These are phyloP conservation scores for Ustilago shanxiensis DNA, from an alignment of 1,284 basidiomycete species.

Conservation along the genomic window DNA sequence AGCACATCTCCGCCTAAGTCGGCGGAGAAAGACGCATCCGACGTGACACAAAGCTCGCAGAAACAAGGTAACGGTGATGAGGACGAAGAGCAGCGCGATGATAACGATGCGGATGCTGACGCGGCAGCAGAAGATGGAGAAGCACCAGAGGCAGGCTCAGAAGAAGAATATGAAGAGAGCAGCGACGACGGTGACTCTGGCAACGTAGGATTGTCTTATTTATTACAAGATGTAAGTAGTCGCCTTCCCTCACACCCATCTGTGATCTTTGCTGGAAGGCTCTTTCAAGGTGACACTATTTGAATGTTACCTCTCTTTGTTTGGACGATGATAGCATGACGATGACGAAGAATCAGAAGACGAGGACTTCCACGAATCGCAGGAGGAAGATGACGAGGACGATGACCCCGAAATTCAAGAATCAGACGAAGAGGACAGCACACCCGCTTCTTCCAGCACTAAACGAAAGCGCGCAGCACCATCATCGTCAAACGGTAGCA, in stretches of 20 bases:
- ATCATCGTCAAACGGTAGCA: background rate
- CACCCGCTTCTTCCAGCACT: slow-evolving; percentile 26
- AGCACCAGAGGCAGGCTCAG: slow-evolving; percentile 2
- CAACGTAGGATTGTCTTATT: slow-evolving; percentile 31
- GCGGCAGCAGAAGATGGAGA: background rate
- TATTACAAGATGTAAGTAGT: slow-evolving; percentile 39
- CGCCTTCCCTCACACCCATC: background rate
- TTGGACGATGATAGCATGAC: slow-evolving; percentile 12
- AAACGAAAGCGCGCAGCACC: slow-evolving; percentile 22
- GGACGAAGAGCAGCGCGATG: background rate
- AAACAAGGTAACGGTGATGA: background rate
- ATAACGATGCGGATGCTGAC: background rate
- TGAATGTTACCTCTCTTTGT: background rate
- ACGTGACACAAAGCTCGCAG: background rate
- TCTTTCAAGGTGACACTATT: background rate
- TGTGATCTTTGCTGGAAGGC: background rate
- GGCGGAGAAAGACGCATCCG: background rate
- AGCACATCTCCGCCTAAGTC: background rate
- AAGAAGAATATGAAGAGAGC: slow-evolving; percentile 6
- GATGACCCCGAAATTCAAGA: slow-evolving; percentile 47
- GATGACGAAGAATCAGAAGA: slow-evolving; percentile 39
- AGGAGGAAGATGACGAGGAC: slow-evolving; percentile 44
- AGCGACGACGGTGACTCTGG: slow-evolving; percentile 10
- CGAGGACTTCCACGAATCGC: slow-evolving; percentile 34
- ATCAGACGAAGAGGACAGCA: slow-evolving; percentile 38